Conservation (phyloP, 2,329 filamentous ascomycete species). For the Sporothrix phasma region DNA sequence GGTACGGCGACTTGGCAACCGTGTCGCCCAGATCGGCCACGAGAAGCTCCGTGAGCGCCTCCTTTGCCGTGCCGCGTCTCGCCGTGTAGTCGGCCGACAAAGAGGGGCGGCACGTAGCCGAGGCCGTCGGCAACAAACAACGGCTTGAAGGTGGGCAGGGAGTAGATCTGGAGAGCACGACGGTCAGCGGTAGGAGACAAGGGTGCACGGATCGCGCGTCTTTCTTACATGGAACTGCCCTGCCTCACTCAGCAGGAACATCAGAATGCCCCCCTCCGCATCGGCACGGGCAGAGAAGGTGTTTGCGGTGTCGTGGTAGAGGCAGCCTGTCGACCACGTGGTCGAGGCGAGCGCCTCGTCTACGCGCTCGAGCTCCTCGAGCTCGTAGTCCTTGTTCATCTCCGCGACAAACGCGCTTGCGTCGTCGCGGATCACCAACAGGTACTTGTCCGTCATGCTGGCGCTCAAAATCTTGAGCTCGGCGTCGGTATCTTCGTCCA, state of each 20-base stretch:
- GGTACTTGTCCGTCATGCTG: conserved; percentile 77
- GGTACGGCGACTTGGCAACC: conserved; percentile 59
- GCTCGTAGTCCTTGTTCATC: conserved; percentile 69
- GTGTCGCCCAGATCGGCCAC: conserved; percentile 77
- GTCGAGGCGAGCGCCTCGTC: conserved; percentile 46
- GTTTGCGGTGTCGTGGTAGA: conserved; percentile 61
- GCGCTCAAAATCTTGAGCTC: conserved; percentile 70
- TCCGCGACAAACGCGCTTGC: conserved; percentile 68
- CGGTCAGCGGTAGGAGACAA: conserved; percentile 12
- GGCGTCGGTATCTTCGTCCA: conserved; percentile 77
- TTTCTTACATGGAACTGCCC: conserved; percentile 62
- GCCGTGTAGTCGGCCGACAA: conserved; percentile 62
- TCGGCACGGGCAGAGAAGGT: conserved; percentile 38
- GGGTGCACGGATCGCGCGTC: no score
- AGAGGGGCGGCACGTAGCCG: conserved; percentile 63
- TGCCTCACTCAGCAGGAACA: conserved; percentile 68
- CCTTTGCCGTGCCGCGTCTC: conserved; percentile 61
- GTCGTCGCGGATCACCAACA: conserved; percentile 77
- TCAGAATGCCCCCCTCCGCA: conserved; percentile 45
- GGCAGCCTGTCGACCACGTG: conserved; percentile 73
- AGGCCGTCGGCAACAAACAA: conserved; percentile 69
- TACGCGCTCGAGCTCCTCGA: conserved; percentile 67
- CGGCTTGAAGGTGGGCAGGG: conserved; percentile 61
- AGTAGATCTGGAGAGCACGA: conserved; percentile 53
- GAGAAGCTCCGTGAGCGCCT: conserved; percentile 67